These are phyloP conservation scores for Claviceps humidiphila DNA, from an alignment of 2,329 filamentous ascomycete species.

Conservation along the genomic window DNA sequence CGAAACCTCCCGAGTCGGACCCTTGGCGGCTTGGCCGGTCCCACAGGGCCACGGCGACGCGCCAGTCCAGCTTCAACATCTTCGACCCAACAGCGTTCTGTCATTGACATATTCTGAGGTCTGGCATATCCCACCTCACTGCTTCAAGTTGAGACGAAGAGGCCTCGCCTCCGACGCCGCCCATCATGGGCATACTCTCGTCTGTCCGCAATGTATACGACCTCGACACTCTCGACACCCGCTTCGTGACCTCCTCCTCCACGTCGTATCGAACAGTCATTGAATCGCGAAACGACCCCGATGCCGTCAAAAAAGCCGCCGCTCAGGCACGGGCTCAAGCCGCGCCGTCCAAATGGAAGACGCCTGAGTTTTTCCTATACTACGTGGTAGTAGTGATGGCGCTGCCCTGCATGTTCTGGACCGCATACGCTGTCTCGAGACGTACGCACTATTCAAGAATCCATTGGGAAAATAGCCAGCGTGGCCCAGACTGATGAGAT, in stretches of 20 bases:
- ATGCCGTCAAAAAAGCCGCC: constrained; percentile 17
- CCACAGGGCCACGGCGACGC: no score
- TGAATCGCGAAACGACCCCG: constrained; percentile 34
- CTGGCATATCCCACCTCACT: no score
- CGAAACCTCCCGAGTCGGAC: no score
- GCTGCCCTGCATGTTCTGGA: constrained; percentile 82
- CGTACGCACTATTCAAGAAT: constrained; percentile 36
- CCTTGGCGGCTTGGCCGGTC: no score
- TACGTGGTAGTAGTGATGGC: constrained; percentile 50
- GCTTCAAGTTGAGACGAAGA: not conserved
- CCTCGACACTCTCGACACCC: constrained; percentile 47
- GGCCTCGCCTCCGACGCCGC: not conserved
- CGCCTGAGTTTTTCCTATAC: constrained; percentile 76
- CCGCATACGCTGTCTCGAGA: constrained; percentile 74
- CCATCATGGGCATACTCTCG: constrained; percentile 29
- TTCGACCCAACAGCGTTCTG: no score
- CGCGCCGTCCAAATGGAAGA: constrained; percentile 67
- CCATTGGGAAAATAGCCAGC: not conserved
- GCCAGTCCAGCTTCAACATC: no score
- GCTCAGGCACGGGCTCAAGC: constrained; percentile 26
- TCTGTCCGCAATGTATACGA: constrained; percentile 45
- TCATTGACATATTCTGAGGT: no score
- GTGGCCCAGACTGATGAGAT: not conserved
- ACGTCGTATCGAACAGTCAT: constrained; percentile 49
- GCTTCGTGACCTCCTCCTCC: constrained; percentile 55